Conservation (phyloP, 371 early-diverging fungal genomes). For the Mortierella sp. region DNA sequence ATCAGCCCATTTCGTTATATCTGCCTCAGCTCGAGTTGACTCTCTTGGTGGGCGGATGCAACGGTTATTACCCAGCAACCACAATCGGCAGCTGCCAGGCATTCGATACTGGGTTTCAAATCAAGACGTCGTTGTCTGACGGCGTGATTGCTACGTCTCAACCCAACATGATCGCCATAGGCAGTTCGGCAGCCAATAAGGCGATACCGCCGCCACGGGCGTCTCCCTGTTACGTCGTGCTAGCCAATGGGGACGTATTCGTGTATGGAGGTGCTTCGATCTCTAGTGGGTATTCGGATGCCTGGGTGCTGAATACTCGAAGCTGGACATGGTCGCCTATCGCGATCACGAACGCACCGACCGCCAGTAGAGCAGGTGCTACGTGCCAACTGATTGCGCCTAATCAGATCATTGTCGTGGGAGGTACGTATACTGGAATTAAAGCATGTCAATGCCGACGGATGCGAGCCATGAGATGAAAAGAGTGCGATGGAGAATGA, state of each 20-base stretch:
- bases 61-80: background rate
- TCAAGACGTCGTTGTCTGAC: background rate
- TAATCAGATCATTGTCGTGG: constrained; percentile 20
- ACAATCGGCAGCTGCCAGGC: too few relatives aligned
- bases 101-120: background rate
- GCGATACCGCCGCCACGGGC: background rate
- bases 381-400: constrained; percentile 9
- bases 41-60: constrained; percentile 12
- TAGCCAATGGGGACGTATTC: constrained; percentile 10
- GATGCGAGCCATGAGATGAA: background rate
- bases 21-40: constrained; percentile 1
- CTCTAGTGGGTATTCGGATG: background rate
- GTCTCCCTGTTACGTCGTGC: constrained; percentile 4
- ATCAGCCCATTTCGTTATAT: constrained; percentile 3
- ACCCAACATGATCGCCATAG: background rate
- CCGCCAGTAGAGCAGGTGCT: constrained; percentile 9
- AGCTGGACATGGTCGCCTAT: background rate
- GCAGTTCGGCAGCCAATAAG: background rate
- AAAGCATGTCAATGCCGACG: background rate
- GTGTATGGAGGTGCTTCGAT: constrained; percentile 7
- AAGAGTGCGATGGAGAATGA: background rate
- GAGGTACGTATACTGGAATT: constrained; percentile 15
- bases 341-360: background rate
- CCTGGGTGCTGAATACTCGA: constrained; percentile 10
- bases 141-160: background rate